phyloP scores from a whole-genome alignment of 345 rosid genomes.

The Gossypioides kirkii region DNA sequence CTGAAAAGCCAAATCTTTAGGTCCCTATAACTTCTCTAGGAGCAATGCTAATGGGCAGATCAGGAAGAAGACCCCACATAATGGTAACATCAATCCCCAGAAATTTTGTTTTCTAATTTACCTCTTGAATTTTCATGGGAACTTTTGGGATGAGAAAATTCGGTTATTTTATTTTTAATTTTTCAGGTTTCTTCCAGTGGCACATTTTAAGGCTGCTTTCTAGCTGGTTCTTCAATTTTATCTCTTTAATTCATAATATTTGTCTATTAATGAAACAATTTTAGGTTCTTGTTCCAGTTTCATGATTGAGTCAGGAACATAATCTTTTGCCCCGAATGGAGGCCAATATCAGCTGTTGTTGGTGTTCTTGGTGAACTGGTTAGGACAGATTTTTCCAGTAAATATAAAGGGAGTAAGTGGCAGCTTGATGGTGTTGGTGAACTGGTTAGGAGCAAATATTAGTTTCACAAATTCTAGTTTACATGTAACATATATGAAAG shows the following conservation, averaged over 20 bases:
- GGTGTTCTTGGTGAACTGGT: too few relatives aligned
- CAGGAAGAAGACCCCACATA: conserved; percentile 85
- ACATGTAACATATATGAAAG: too few relatives aligned
- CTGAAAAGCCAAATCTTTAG: conserved; percentile 22
- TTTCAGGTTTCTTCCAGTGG: conserved; percentile 68
- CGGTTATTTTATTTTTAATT: not conserved
- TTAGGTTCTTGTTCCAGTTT: not conserved
- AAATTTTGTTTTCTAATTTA: not conserved
- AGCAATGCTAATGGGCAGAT: conserved; percentile 63
- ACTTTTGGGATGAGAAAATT: not conserved
- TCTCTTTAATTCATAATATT: conserved; percentile 36
- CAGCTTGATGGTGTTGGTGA: conserved; percentile 82
- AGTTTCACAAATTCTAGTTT: too few relatives aligned
- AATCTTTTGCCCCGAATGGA: conserved; percentile 49
- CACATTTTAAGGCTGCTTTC: conserved; percentile 66
- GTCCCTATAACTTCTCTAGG: conserved; percentile 77
- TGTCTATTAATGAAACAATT: not conserved
- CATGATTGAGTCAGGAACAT: conserved; percentile 38
- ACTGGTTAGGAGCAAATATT: conserved; percentile 65
- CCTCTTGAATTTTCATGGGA: not conserved
- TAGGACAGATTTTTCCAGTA: conserved; percentile 79
- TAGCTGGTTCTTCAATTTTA: conserved; percentile 67
- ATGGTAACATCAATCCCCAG: conserved; percentile 43
- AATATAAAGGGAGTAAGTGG: conserved; percentile 82
- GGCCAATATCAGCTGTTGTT: conserved; percentile 59